phyloP scores from a whole-genome alignment of 495 filamentous ascomycete species.

The Xylaria bambusicola region DNA sequence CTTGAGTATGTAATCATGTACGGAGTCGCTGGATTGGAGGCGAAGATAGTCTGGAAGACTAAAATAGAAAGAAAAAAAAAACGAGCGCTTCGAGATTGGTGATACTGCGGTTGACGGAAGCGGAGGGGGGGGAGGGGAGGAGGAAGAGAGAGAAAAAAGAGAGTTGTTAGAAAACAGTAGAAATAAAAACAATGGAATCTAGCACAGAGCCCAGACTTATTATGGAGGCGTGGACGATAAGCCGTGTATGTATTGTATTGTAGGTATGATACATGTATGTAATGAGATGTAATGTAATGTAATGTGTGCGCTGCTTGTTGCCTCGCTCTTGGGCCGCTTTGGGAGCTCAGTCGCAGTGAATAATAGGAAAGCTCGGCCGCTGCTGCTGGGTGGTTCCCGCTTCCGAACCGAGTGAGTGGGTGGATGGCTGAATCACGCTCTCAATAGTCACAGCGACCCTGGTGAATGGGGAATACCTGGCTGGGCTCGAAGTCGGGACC shows the following conservation, averaged over 20 bases:
- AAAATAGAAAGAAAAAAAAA: neutral
- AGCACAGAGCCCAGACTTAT: too few relatives aligned
- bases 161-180: neutral
- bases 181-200: too few relatives aligned
- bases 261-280: too few relatives aligned
- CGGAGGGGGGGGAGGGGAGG: neutral
- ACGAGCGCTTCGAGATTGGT: neutral
- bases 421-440: constrained; percentile 23
- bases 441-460: constrained; percentile 20
- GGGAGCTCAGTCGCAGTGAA: neutral
- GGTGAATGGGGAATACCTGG: constrained; percentile 13
- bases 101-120: neutral
- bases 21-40: neutral
- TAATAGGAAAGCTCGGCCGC: neutral
- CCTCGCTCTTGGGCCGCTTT: too few relatives aligned
- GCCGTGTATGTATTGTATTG: too few relatives aligned
- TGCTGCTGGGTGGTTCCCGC: constrained; percentile 5
- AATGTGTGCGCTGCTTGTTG: too few relatives aligned
- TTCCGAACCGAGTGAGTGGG: constrained; percentile 13
- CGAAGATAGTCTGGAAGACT: too few relatives aligned
- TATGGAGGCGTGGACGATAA: too few relatives aligned
- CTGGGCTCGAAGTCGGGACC: constrained; percentile 12
- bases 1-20: too few relatives aligned
- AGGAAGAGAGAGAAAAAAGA: neutral
- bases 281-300: too few relatives aligned